Percentiles rank a stretch among this genome's conserved stretches.
Conservation (phyloP, 768 basidiomycete species). For the Boletus vermiculosoides region DNA sequence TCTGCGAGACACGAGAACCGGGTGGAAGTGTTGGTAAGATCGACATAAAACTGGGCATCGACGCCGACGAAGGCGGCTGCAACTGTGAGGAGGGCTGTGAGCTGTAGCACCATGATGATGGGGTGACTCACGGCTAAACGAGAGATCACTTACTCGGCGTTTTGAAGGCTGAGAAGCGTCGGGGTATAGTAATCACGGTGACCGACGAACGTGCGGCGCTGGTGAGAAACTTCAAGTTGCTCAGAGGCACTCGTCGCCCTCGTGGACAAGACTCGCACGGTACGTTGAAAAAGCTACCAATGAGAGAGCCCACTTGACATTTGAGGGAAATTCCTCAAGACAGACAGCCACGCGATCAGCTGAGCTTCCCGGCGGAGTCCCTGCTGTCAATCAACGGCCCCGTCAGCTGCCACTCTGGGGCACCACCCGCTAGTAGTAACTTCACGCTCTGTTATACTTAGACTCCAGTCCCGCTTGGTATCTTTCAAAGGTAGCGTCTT, state of each 20-base stretch:
- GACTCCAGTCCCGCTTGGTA: background rate
- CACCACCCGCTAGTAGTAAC: too few species aligned
- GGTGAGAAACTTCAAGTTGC: background rate
- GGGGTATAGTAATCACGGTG: background rate
- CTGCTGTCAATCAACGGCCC: too few species aligned
- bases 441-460: background rate
- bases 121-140: background rate
- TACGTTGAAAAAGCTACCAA: background rate
- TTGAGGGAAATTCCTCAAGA: background rate
- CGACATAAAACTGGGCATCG: constrained; percentile 17
- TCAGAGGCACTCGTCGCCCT: background rate
- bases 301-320: background rate
- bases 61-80: constrained; percentile 10
- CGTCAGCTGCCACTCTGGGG: background rate
- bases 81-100: constrained; percentile 4
- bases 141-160: background rate
- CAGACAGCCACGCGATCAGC: background rate
- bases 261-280: background rate
- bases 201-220: constrained; percentile 1
- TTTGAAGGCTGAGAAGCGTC: constrained; percentile 1
- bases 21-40: constrained; percentile 11
- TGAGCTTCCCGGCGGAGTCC: too few species aligned
- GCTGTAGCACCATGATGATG: constrained; percentile 5
- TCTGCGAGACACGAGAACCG: constrained; percentile 25
- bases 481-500: background rate